phyloP scores from a whole-genome alignment of 495 filamentous ascomycete genomes.

The Geopyxis carbonaria region DNA sequence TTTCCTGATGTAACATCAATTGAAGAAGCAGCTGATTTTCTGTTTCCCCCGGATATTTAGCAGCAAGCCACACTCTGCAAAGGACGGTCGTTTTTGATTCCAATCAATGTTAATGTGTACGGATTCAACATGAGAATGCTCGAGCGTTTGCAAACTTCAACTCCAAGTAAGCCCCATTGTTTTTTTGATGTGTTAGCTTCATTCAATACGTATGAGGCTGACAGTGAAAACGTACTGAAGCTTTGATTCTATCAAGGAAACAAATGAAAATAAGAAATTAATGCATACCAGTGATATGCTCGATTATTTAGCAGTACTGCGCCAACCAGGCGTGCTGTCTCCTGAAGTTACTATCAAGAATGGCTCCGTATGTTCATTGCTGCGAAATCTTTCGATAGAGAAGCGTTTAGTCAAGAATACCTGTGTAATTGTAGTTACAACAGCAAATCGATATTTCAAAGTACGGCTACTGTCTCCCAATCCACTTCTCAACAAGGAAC shows the following conservation, averaged over 20 bases:
- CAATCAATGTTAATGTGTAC: conserved; percentile 9
- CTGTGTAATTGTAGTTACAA: not conserved
- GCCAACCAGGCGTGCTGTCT: not conserved
- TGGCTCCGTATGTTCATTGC: conserved; percentile 2
- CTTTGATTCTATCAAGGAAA: conserved; percentile 6
- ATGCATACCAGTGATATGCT: not conserved
- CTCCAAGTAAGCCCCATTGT: too few species aligned
- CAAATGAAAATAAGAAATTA: not conserved
- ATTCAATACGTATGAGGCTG: too few species aligned
- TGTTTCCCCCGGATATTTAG: too few species aligned
- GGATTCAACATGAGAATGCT: conserved; percentile 4
- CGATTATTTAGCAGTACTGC: conserved; percentile 2
- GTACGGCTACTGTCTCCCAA: not conserved
- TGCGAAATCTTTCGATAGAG: conserved; percentile 9
- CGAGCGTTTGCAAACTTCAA: not conserved
- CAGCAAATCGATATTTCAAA: not conserved
- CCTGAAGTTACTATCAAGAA: conserved; percentile 3
- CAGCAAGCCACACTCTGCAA: not conserved
- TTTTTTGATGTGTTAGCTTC: too few species aligned
- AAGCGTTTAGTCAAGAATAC: conserved; percentile 9
- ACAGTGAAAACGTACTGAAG: conserved; percentile 1
- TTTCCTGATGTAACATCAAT: not conserved
- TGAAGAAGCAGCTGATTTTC: conserved; percentile 6
- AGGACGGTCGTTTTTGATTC: not conserved
- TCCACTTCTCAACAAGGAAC: not conserved